Percentiles rank a stretch among this genome's conserved stretches.
phyloP scores from a whole-genome alignment of 225 moss, liverwort and hornwort species.

The Polytrichum commune region DNA sequence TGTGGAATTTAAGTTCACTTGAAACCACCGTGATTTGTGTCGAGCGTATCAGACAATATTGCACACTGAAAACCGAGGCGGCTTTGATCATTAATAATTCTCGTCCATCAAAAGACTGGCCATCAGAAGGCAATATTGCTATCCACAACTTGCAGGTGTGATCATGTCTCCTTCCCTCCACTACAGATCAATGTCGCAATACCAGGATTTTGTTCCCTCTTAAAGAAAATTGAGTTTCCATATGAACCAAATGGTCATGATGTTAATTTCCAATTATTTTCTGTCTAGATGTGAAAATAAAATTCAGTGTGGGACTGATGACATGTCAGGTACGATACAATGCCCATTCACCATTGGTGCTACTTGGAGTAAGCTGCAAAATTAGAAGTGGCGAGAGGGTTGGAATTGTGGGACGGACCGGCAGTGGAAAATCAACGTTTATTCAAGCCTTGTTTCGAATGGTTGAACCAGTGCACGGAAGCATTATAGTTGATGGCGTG shows the following conservation, averaged over 20 bases:
- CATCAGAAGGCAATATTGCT: constrained; percentile 38
- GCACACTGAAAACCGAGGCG: constrained; percentile 37
- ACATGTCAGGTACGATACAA: constrained; percentile 54
- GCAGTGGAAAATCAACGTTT: constrained; percentile 62
- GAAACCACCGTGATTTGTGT: constrained; percentile 42
- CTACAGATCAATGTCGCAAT: neutral
- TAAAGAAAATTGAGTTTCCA: neutral
- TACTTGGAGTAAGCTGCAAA: constrained; percentile 50
- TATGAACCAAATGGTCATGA: neutral
- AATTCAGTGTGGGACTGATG: neutral
- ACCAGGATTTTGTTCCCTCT: neutral
- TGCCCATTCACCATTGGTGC: constrained; percentile 44
- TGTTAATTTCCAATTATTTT: neutral
- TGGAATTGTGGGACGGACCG: constrained; percentile 54
- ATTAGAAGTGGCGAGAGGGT: constrained; percentile 47
- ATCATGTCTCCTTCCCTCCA: neutral
- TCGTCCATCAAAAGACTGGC: constrained; percentile 45
- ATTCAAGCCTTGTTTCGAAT: constrained; percentile 75
- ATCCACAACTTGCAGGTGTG: constrained; percentile 45
- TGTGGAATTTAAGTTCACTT: constrained; percentile 42
- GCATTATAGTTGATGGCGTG: constrained; percentile 59
- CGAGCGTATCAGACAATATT: constrained; percentile 49
- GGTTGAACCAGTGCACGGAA: constrained; percentile 62
- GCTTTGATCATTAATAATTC: constrained; percentile 31
- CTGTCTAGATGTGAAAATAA: neutral